These are phyloP conservation scores for Effrenium voratum DNA, from an alignment of 73 alveolate genomes.

Conservation along the genomic window DNA sequence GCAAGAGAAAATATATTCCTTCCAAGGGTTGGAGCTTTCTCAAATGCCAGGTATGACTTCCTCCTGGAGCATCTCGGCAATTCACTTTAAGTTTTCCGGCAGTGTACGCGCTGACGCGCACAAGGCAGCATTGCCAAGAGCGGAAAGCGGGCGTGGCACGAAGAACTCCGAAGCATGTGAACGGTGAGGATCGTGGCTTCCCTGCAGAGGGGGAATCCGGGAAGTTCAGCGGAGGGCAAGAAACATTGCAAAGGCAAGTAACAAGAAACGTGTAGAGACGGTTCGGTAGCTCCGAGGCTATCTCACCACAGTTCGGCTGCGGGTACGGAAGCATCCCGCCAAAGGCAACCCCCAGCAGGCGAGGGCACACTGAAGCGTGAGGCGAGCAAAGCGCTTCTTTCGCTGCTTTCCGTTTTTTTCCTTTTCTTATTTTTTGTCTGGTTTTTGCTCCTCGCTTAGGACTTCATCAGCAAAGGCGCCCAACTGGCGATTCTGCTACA, in stretches of 20 bases:
- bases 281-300: conserved; percentile 3
- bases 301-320: conserved; percentile 51
- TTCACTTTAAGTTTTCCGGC: neutral
- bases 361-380: too few species aligned
- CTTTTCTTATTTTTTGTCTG: neutral
- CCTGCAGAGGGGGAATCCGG: neutral
- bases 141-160: conserved; percentile 65
- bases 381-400: too few species aligned
- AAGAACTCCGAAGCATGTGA: conserved; percentile 11
- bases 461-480: conserved; percentile 23
- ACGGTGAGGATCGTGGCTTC: conserved; percentile 35
- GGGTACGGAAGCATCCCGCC: conserved; percentile 57
- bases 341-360: conserved; percentile 54
- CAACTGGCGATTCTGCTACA: conserved; percentile 29
- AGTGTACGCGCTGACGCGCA: neutral
- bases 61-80: conserved; percentile 30
- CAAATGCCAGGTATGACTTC: conserved; percentile 17
- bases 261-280: neutral
- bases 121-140: conserved; percentile 73
- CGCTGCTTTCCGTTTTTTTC: neutral
- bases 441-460: too few species aligned
- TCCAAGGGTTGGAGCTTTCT: too few species aligned
- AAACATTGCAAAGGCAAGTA: neutral
- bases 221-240: neutral
- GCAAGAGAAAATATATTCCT: too few species aligned